These are phyloP conservation scores for Phytophthora citrophthora DNA, from an alignment of 352 stramenopile species.

Conservation along the genomic window DNA sequence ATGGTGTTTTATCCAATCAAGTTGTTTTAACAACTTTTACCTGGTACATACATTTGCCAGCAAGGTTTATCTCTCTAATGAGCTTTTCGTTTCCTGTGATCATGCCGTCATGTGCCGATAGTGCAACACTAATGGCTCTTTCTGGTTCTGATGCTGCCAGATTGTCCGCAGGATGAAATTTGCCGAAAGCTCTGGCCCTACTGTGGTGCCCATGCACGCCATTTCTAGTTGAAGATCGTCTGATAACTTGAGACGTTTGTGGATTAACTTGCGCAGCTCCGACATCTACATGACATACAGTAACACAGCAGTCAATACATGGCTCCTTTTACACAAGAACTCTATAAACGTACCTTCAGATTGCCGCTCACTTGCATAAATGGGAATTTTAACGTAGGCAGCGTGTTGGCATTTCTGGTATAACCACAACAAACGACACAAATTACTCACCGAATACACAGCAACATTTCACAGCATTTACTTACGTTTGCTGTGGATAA, in stretches of 20 bases:
- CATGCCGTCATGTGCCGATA: slow-evolving; percentile 44
- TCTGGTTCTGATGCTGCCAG: slow-evolving; percentile 61
- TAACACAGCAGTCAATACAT: background rate
- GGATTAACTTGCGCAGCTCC: slow-evolving; percentile 60
- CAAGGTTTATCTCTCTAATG: too few relatives aligned
- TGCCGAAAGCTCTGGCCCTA: slow-evolving; percentile 69
- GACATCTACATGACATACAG: slow-evolving; percentile 46
- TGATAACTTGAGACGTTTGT: slow-evolving; percentile 39
- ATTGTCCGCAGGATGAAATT: slow-evolving; percentile 74
- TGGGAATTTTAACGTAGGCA: slow-evolving; percentile 46
- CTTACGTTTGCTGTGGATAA: slow-evolving; percentile 46
- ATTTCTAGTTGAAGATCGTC: slow-evolving; percentile 54
- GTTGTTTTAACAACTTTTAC: too few relatives aligned
- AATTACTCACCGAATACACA: background rate
- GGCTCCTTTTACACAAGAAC: background rate
- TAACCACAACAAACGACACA: background rate
- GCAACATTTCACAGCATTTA: background rate
- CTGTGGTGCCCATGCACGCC: slow-evolving; percentile 57
- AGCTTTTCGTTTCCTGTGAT: background rate
- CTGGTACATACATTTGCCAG: too few relatives aligned
- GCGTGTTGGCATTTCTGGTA: slow-evolving; percentile 27
- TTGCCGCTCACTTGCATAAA: slow-evolving; percentile 70
- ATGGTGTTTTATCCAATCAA: slow-evolving; percentile 21
- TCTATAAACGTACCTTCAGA: slow-evolving; percentile 49
- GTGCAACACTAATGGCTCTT: slow-evolving; percentile 53